Evolutionary conservation across 73 alveolate genomes (phyloP), one percentile per base, ranked within the genome.

Genomic region (Paramecium bursaria): DNA sequence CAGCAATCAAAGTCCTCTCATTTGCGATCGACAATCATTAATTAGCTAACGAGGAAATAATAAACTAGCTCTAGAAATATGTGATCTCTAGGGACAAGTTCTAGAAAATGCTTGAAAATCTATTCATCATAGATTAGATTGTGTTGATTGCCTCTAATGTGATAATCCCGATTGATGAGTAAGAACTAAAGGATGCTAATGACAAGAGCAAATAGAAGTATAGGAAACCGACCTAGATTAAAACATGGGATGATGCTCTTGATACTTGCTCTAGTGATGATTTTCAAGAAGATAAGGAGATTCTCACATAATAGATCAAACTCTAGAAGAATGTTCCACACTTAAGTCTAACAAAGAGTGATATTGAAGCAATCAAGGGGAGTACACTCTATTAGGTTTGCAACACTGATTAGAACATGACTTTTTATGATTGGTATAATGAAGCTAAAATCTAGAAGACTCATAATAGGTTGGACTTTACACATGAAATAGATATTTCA

Each of bases 391-490:
- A 67, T 67, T 31, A 47, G 17, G 57, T 67, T 0, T 67, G 82
- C 10, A 67, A 35, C 27, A 67, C 53, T 2, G 82, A 67, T 67
- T 67, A 67, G 22, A 67, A 67, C 44, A 4, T 25, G 35, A 31
- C 53, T 15, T 67, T 67, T 67, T 67, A 67, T 67, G 82, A 67
- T 42, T 67, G 82, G 82, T 67, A 67, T 42, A 67, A 67, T 67
- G 82, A 67, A 7, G 82, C 82, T 17, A 67, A 67, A 19, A 67
- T 67, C 7, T 19, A 31, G 2, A 67, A 67, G 25, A 57, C 82
- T 0, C 33, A 42, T 0, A 5, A 25, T 31, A 67, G 44, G 44
- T 25, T 19, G 4, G 82, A 67, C 22, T 42, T 67, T 14, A 2
- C 44, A 0, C 60, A 39, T 42, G 82, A 67, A 19, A 35, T 67